Evolutionary conservation across 345 rosid species (phyloP).

Genomic region (Conringia planisiliqua): DNA sequence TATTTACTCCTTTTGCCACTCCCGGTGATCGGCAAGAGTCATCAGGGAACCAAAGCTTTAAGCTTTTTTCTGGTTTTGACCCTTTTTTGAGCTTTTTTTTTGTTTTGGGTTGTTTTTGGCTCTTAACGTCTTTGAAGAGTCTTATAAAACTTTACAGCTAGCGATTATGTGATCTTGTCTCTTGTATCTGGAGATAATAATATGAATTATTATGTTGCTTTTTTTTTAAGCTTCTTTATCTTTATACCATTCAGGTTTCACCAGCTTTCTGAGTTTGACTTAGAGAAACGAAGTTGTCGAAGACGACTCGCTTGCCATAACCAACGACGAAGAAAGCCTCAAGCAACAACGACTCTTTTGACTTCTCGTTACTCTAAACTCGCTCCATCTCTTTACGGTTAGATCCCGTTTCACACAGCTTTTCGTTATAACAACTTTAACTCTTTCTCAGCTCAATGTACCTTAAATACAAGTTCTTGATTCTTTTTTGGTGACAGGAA

Average conservation of each 20-base stretch:
- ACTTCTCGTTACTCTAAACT: slow-evolving; percentile 47
- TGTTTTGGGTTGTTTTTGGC: slow-evolving; percentile 2
- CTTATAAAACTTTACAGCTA: slow-evolving; percentile 27
- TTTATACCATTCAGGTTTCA: slow-evolving; percentile 67
- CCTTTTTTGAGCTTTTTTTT: neutral
- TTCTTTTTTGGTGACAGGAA: slow-evolving; percentile 3
- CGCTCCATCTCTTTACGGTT: slow-evolving; percentile 57
- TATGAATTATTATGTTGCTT: slow-evolving; percentile 12
- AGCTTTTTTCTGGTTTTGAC: slow-evolving; percentile 1
- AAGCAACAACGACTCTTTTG: slow-evolving; percentile 34
- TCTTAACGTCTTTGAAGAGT: slow-evolving; percentile 30
- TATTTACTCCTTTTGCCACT: slow-evolving; percentile 7
- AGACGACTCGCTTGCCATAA: slow-evolving; percentile 87
- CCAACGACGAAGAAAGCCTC: slow-evolving; percentile 88
- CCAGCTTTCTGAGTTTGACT: slow-evolving; percentile 84
- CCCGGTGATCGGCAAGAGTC: neutral
- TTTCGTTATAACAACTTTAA: neutral
- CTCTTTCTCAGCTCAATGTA: neutral
- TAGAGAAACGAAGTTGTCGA: slow-evolving; percentile 83
- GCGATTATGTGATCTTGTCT: slow-evolving; percentile 15
- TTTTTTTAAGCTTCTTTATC: slow-evolving; percentile 6
- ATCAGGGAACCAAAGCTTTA: slow-evolving; percentile 8
- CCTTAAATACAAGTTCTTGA: neutral
- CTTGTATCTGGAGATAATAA: slow-evolving; percentile 14
- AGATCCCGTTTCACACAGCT: slow-evolving; percentile 5